Evolutionary conservation across 1,284 basidiomycete species (phyloP).

Genomic region (Fistulinella cinereoalba): DNA sequence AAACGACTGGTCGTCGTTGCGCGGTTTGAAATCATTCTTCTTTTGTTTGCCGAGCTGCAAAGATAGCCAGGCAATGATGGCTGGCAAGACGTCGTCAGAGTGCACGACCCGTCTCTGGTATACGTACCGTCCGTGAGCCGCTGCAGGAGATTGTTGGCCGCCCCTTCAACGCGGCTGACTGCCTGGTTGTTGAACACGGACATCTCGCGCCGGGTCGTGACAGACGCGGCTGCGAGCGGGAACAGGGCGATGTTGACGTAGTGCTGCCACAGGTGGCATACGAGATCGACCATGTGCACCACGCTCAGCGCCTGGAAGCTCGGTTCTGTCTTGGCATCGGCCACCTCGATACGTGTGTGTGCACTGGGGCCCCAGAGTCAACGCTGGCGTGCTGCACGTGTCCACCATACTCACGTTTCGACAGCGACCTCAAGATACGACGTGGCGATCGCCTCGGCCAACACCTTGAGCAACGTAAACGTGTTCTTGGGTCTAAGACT

Average conservation of each 20-base stretch:
- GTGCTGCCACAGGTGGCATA: constrained; percentile 96
- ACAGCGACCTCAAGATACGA: constrained; percentile 90
- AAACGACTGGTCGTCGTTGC: constrained; percentile 94
- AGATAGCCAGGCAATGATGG: constrained; percentile 67
- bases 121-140: constrained; percentile 77
- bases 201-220: constrained; percentile 92
- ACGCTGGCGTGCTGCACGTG: neutral
- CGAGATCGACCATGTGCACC: constrained; percentile 79
- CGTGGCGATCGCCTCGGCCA: constrained; percentile 86
- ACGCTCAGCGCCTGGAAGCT: constrained; percentile 69
- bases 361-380: constrained; percentile 47
- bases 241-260: constrained; percentile 91
- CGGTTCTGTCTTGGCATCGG: constrained; percentile 79
- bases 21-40: constrained; percentile 94
- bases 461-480: constrained; percentile 79
- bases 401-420: constrained; percentile 67
- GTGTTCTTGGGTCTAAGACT: constrained; percentile 80
- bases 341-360: constrained; percentile 65
- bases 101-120: neutral
- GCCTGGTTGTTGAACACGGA: constrained; percentile 90
- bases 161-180: constrained; percentile 84
- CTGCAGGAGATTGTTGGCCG: constrained; percentile 82
- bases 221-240: constrained; percentile 82
- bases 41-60: constrained; percentile 88
- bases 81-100: constrained; percentile 36